Conservation (phyloP, 768 basidiomycete species). For the Rubroboletus pulcherrimus region DNA sequence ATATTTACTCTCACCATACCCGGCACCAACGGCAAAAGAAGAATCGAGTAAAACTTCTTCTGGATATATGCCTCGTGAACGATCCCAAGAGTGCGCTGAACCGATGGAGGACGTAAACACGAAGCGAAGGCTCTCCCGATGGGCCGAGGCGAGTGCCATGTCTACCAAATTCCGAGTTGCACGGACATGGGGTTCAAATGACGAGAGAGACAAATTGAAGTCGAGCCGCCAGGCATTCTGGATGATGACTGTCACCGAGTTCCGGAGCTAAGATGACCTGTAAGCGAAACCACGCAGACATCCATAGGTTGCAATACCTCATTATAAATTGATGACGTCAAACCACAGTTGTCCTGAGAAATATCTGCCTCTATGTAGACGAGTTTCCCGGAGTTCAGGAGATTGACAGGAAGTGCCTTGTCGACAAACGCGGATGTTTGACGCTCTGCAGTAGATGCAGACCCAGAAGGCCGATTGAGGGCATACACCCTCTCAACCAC, state of each 20-base stretch:
- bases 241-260: constrained; percentile 30
- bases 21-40: constrained; percentile 27
- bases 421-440: constrained; percentile 36
- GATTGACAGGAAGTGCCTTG: constrained; percentile 29
- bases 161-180: constrained; percentile 34
- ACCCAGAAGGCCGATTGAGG: constrained; percentile 27
- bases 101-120: constrained; percentile 27
- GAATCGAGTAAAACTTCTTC: constrained; percentile 34
- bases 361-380: constrained; percentile 38
- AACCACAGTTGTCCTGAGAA: constrained; percentile 28
- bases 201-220: constrained; percentile 37
- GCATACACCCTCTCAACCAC: constrained; percentile 32
- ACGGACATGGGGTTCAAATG: constrained; percentile 36
- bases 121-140: constrained; percentile 10
- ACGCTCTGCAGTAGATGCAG: constrained; percentile 18
- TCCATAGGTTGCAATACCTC: constrained; percentile 21
- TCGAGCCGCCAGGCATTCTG: constrained; percentile 41
- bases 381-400: constrained; percentile 33
- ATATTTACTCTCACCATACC: constrained; percentile 39
- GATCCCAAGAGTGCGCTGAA: constrained; percentile 23
- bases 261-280: constrained; percentile 11
- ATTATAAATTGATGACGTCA: constrained; percentile 23
- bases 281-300: neutral
- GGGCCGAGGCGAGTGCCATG: constrained; percentile 5
- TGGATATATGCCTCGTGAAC: constrained; percentile 29